Evolutionary conservation across 768 basidiomycete species (phyloP).

Genomic region (Dioszegia hungarica): DNA sequence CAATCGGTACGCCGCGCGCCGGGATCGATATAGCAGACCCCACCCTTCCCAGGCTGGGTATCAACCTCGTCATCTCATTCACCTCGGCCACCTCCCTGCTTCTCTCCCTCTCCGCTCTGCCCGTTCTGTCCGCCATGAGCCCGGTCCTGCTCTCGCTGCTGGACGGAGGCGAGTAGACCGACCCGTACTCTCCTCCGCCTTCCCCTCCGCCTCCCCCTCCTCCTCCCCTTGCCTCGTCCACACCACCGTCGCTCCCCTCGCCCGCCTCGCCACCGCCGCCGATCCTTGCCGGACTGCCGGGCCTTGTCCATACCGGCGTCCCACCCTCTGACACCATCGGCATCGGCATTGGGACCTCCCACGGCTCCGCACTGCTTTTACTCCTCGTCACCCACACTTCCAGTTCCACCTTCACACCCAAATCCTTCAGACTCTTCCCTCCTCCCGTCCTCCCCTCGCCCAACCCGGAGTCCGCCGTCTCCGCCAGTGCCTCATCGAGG

Average conservation of each 20-base stretch:
- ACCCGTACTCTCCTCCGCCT: no score
- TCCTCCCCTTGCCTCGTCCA: not conserved
- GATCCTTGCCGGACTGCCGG: not conserved
- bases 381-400: conserved; percentile 31
- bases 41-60: not conserved
- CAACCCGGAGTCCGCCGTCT: not conserved
- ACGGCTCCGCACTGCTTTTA: not conserved
- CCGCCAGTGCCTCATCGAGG: conserved; percentile 15
- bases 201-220: no score
- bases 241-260: not conserved
- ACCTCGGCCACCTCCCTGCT: not conserved
- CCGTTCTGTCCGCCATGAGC: no score
- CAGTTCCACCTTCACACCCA: conserved; percentile 7
- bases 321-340: not conserved
- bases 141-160: no score
- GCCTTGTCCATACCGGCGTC: not conserved
- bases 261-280: not conserved
- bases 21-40: not conserved
- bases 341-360: not conserved
- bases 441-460: not conserved
- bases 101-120: not conserved
- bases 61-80: conserved; percentile 1
- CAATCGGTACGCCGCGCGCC: not conserved
- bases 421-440: not conserved
- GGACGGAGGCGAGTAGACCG: no score